Conservation (phyloP, 2,329 filamentous ascomycete species). For the Talaromyces pinophilus region DNA sequence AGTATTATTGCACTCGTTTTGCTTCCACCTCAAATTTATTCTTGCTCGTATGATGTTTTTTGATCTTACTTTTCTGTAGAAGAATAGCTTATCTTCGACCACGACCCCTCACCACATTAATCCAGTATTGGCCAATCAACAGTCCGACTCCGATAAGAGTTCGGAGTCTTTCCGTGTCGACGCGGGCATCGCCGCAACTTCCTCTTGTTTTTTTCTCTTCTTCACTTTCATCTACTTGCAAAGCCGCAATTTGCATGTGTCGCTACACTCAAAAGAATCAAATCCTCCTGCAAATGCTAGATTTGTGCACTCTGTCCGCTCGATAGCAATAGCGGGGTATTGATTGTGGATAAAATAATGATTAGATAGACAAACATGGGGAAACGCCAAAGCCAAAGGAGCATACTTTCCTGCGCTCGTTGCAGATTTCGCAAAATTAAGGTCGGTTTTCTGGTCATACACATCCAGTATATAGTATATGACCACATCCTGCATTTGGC, state of each 20-base stretch:
- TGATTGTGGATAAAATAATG: neutral
- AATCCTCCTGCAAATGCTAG: neutral
- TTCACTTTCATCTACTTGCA: neutral
- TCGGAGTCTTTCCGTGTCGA: neutral
- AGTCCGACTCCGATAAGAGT: neutral
- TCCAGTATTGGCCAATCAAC: neutral
- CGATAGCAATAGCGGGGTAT: neutral
- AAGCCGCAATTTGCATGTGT: neutral
- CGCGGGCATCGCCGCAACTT: neutral
- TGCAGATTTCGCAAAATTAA: constrained; percentile 33
- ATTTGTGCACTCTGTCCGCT: neutral
- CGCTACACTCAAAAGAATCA: neutral
- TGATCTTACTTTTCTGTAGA: neutral
- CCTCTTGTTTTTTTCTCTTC: neutral
- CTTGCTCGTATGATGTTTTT: neutral
- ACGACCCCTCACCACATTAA: neutral
- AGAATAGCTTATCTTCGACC: neutral
- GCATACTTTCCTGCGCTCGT: constrained; percentile 31
- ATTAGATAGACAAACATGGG: neutral
- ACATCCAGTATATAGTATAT: too few species aligned
- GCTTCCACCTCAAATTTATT: neutral
- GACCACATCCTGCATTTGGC: too few species aligned
- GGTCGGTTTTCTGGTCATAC: neutral
- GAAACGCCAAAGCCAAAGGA: constrained; percentile 28
- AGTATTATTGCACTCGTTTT: neutral